Percentiles rank a stretch among this genome's conserved stretches.
phyloP scores from a whole-genome alignment of 306 rosid species.

The Corylus avellana region DNA sequence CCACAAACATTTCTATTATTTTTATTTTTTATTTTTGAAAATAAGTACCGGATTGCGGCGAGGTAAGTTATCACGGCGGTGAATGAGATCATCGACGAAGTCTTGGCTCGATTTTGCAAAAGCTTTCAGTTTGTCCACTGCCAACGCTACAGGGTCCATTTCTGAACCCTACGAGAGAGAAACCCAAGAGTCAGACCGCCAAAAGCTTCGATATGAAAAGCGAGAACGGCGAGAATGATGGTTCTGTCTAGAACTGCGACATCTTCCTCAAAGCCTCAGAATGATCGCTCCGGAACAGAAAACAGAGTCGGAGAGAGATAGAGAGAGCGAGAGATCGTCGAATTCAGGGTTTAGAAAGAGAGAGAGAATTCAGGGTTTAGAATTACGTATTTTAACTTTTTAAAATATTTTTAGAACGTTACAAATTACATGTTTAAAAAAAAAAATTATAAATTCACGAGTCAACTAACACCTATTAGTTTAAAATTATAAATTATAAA shows the following conservation, averaged over 20 bases:
- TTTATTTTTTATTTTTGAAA: background rate
- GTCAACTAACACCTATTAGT: no score
- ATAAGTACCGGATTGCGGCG: slow-evolving; percentile 67
- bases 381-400: no score
- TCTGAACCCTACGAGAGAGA: slow-evolving; percentile 6
- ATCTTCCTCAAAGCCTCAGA: slow-evolving; percentile 26
- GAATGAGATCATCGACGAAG: slow-evolving; percentile 45
- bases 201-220: slow-evolving; percentile 29
- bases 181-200: background rate
- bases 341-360: background rate
- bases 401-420: no score
- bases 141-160: slow-evolving; percentile 57
- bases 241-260: slow-evolving; percentile 35
- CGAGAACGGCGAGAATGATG: slow-evolving; percentile 12
- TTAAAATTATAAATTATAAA: no score
- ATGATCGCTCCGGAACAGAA: background rate
- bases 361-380: no score
- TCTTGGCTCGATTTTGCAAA: slow-evolving; percentile 57
- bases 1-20: background rate
- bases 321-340: background rate
- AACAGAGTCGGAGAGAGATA: slow-evolving; percentile 4
- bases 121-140: slow-evolving; percentile 45
- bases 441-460: no score
- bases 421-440: no score
- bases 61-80: slow-evolving; percentile 31